Conservation (phyloP, 441 rosid species). For the Erodium moschatum region DNA sequence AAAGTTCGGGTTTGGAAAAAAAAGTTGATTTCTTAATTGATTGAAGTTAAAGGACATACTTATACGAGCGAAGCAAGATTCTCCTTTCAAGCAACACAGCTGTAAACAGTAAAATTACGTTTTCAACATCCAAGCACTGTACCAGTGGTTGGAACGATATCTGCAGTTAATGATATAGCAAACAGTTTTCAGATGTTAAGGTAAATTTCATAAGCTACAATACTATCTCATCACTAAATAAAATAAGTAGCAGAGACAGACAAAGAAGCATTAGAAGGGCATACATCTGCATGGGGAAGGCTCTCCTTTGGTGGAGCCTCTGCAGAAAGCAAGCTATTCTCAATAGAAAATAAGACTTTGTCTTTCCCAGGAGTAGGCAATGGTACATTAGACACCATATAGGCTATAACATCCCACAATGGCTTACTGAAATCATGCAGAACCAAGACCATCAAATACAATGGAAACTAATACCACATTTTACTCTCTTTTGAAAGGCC, state of each 20-base stretch:
- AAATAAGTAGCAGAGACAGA: constrained; percentile 18
- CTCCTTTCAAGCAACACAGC: constrained; percentile 90
- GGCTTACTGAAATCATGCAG: constrained; percentile 73
- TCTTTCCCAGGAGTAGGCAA: constrained; percentile 94
- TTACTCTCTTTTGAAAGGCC: background rate
- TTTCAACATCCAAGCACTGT: constrained; percentile 92
- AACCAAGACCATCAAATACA: constrained; percentile 31
- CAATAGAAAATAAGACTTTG: constrained; percentile 78
- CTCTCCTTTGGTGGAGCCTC: constrained; percentile 91
- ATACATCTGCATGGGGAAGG: constrained; percentile 87
- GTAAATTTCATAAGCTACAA: constrained; percentile 6
- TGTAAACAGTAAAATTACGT: constrained; percentile 73
- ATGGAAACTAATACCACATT: constrained; percentile 14
- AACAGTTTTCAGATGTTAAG: constrained; percentile 1
- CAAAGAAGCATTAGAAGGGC: constrained; percentile 24
- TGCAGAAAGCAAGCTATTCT: constrained; percentile 72
- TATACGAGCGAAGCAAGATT: constrained; percentile 83
- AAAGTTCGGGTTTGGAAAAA: background rate
- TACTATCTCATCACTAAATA: constrained; percentile 2
- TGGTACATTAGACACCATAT: constrained; percentile 74
- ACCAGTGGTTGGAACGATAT: constrained; percentile 91
- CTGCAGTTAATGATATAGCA: constrained; percentile 41
- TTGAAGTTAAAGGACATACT: constrained; percentile 37
- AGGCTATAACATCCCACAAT: constrained; percentile 75
- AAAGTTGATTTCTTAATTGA: constrained; percentile 9